Evolutionary conservation across 1,284 basidiomycete species (phyloP), one percentile per base, ranked within the genome.

Genomic region (Leccinum ponderosum): DNA sequence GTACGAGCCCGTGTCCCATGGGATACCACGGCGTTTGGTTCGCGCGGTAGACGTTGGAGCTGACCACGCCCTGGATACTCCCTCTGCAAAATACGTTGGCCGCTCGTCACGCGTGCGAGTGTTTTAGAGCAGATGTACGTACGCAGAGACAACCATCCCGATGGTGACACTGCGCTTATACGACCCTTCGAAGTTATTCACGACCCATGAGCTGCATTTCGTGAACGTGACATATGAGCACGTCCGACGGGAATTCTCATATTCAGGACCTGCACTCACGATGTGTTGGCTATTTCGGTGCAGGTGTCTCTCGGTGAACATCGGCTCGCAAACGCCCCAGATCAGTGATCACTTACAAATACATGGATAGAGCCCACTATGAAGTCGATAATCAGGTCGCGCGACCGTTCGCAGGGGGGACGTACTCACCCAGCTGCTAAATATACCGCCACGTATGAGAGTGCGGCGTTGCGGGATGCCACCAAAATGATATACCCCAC

Each of bases 81-180:
- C 87, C 87, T 68, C 50, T 60, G 33, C 7, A 33, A 44, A 17
- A 27, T 3, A 2, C 9, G 35, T 47, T n/a, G 27, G 44, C 54
- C 20, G 8, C 42, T 20, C 15, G 11, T 25, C 12, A 6, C 17
- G n/a, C 8, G 2, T 33, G 31, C 27, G 35, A 20, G 33, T 25
- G 1, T 8, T 22, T 44, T 42, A 6, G 25, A 51, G 22, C 8
- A 6, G 17, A 11, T 44, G n/a, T 42, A 76, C 83, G 66, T 63
- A 86, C 84, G 81, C 84, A 59, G 84, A 82, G 60, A 90, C 89
- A 6, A 85, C 81, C 86, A 90, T 87, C 1, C 80, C 90, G 25
- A 91, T 76, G 1, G 87, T 82, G 1, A 90, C 89, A 64, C 87
- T 87, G 22, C 90, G 86, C 67, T 91, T 91, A 74, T 91, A 92